A percentile compares a stretch with the other conserved stretches of the same genome.
Evolutionary conservation across 768 basidiomycete genomes (phyloP).

Genomic region (Imleria badia): DNA sequence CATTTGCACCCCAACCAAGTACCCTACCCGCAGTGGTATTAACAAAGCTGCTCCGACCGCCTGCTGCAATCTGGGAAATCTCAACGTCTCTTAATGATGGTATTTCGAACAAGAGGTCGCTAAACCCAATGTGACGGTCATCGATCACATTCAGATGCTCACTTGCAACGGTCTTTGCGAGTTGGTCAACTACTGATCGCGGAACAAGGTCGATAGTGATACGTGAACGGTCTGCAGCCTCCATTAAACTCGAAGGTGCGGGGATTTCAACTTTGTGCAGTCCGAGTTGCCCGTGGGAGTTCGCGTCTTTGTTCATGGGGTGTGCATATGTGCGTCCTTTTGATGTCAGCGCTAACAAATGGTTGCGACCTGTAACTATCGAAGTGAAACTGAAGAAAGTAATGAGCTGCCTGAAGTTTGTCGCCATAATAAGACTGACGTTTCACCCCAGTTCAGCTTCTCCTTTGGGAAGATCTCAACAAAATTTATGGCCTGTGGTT

Average conservation of each 20-base stretch:
- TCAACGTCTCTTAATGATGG: conserved; percentile 65
- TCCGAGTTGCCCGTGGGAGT: conserved; percentile 83
- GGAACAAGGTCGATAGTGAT: conserved; percentile 56
- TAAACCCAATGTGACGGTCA: conserved; percentile 57
- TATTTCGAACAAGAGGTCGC: conserved; percentile 71
- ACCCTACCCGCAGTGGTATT: conserved; percentile 69
- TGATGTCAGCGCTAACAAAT: conserved; percentile 70
- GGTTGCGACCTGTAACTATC: conserved; percentile 71
- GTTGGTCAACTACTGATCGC: conserved; percentile 52
- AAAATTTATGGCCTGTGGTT: conserved; percentile 51
- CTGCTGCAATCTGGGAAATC: conserved; percentile 70
- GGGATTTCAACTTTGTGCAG: conserved; percentile 60
- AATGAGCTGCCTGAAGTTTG: conserved; percentile 10
- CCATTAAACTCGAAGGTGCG: conserved; percentile 24
- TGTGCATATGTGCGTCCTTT: conserved; percentile 75
- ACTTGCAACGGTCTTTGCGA: conserved; percentile 37
- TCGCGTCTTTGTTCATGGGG: conserved; percentile 72
- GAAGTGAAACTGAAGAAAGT: conserved; percentile 55
- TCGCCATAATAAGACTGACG: conserved; percentile 38
- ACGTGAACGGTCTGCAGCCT: conserved; percentile 25
- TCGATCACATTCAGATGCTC: conserved; percentile 30
- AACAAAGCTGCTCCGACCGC: conserved; percentile 70
- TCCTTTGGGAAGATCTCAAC: conserved; percentile 60
- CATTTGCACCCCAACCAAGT: conserved; percentile 89
- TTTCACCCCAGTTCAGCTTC: conserved; percentile 63